Evolutionary conservation across 1,139 yeast genomes (phyloP), one percentile per base, ranked within the genome.

Genomic region (Hyphopichia fennica): DNA sequence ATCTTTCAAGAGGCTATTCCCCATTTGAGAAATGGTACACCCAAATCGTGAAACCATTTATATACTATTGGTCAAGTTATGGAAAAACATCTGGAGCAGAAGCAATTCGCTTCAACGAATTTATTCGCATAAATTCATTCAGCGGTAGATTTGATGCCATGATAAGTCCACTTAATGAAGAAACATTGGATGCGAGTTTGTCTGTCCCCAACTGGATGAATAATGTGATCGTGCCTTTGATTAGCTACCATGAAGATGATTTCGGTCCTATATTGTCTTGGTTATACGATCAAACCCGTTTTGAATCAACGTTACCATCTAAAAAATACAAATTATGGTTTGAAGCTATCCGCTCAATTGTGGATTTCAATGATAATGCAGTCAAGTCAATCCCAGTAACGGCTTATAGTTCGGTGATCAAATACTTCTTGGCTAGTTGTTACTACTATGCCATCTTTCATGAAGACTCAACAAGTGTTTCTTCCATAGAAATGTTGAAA

Each of bases 211-310:
- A 51, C 14, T 71, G 74, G 71, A 45, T 68, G 44, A 22, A 42
- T 1, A 48, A 58, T 16, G 73, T 66, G 6, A 52, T 68, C 1
- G 35, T 70, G 6, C 77, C 77, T 0, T 44, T 61, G 15, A 46
- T 62, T 4, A 43, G 36, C 1, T 60, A 56, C 44, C 40, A 57
- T 34, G 42, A 45, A 8, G 41, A 51, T 22, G 61, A 65, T 40
- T 57, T 67, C 33, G 41, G 41, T 1, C 63, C 67, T 2, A 51
- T 70, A 16, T 41, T 54, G 6, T 29, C 48, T 4, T 69, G 72
- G 72, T 43, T 68, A 33, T 60, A 57, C 36, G 37, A 48, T 14
- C 41, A 47, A 7, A 49, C 43, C 3, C 37, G 38, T 2, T 40
- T 23, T 33, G 27, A 17, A 22, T 37, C 23, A 7, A 11, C 7